Base-by-base conservation (phyloP, 768 basidiomycete genomes). In the Mrakia frigida region DNA sequence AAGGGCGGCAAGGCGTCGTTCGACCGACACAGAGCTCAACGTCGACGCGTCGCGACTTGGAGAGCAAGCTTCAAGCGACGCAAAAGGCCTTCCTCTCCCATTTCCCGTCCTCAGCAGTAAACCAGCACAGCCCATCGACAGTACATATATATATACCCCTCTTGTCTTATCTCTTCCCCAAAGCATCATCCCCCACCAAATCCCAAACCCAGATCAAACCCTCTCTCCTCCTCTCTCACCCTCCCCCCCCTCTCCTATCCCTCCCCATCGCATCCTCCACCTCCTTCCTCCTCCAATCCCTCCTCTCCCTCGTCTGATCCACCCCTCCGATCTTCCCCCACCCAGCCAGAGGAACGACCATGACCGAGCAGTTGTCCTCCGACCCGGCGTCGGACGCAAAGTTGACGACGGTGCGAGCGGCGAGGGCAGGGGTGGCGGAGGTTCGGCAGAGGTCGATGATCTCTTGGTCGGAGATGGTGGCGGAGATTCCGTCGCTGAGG, bases 381-480 rank as follows among this genome's bases (percentile, higher is more conserved):
- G 91, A 90, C 46, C 90, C 90, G 65, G 94, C 41, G 63, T 78
- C 77, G 2, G 31, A 35, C 5, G 72, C 61, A 52, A 74, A 77
- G 28, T 28, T 31, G 33, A 75, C 52, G 41, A 78, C 50, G 13
- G 72, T 33, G 18, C 75, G 37, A 5, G 72, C 71, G 23, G 78
- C 68, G 33, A 74, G 31, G 50, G 23, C 16, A 33, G 70, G 65
- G n/a, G 67, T 69, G 35, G 74, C 31, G 21, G 77, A 41, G 0
- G 65, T 77, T 9, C 35, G 28, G 41, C 69, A 56, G 53, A 99
- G 88, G 82, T 98, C 97, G 43, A 92, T 89, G 77, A 99, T 90
- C 84, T 99, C 97, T 78, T 92, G 91, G 82, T 98, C 94, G 0
- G 94, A 94, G 60, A 97, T 87, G 65, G 92, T 87, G 50, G 92